Evolutionary conservation across 768 basidiomycete genomes (phyloP), one percentile per base, ranked within the genome.

Genomic region (Tylopilus cervinicoccineus): DNA sequence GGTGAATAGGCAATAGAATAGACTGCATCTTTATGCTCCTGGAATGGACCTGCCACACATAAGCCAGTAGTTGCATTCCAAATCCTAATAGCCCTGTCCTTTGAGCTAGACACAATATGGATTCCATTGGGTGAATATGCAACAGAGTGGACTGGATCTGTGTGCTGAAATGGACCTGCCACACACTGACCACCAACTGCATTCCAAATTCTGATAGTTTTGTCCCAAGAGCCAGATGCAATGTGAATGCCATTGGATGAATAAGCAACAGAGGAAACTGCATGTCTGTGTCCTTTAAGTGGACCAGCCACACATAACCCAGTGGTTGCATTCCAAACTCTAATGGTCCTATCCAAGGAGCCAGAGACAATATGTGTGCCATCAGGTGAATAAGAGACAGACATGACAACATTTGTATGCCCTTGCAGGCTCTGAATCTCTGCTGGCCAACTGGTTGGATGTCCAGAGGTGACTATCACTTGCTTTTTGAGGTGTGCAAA

Each of bases 311-410:
- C n/a, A 44, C 19, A 28, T 7, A 44, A 27, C 39, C 48, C 32
- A 38, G 48, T 31, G 31, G 33, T 41, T 17, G 41, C 45, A 49
- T 61, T 38, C 61, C 58, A 65, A 16, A 64, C 17, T 16, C 17
- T 20, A 20, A 36, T 26, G 4, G 33, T 45, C 2, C 24, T 34
- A n/a, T 43, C 40, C 4, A 6, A 5, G 8, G 33, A 34, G 11
- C 40, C 40, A 41, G 27, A 41, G 40, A 12, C 27, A 41, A 41
- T 19, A 16, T 41, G 10, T 1, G 3, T 6, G 9, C 40, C 40
- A 41, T 41, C 26, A 41, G 40, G 40, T 12, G 40, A 41, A 6
- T 38, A 38, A 13, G 22, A 20, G 23, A 23, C 37, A 38, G 37
- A 38, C 0, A 0, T 13, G 22, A 38, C 37, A 27, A 9, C 26